Conservation (phyloP, 2,329 filamentous ascomycete species). For the Verticillium dahliae region DNA sequence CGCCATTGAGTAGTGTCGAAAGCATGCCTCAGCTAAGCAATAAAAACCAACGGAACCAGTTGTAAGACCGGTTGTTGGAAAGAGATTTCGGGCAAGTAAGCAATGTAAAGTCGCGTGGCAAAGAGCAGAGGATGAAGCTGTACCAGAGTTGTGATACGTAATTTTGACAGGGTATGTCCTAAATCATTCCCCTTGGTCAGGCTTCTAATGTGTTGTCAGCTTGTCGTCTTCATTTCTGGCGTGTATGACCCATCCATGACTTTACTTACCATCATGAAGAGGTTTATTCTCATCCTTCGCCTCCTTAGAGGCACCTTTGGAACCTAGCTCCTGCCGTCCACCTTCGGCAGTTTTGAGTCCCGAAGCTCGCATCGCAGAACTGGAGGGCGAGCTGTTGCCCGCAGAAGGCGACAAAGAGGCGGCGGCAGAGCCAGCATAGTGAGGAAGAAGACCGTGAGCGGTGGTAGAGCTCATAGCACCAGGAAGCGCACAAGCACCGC, state of each 20-base stretch:
- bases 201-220: neutral
- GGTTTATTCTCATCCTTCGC: neutral
- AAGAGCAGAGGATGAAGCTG: neutral
- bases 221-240: neutral
- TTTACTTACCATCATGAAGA: neutral
- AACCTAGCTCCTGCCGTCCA: neutral
- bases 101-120: neutral
- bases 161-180: neutral
- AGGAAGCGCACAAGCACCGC: conserved; percentile 35
- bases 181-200: neutral
- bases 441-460: conserved; percentile 46
- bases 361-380: neutral
- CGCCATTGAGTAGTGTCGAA: neutral
- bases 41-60: neutral
- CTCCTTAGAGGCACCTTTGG: neutral
- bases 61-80: neutral
- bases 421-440: conserved; percentile 45
- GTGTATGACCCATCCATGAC: too few relatives aligned
- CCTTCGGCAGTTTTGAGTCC: neutral
- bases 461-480: conserved; percentile 46
- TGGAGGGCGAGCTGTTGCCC: neutral
- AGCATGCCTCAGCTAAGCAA: neutral
- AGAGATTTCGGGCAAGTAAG: neutral
- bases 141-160: neutral
- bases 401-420: conserved; percentile 41